A percentile compares a stretch with the other conserved stretches of the same genome.
Conservation (phyloP, 192 early-diverging fungal genomes). For the Coemansia sp. region DNA sequence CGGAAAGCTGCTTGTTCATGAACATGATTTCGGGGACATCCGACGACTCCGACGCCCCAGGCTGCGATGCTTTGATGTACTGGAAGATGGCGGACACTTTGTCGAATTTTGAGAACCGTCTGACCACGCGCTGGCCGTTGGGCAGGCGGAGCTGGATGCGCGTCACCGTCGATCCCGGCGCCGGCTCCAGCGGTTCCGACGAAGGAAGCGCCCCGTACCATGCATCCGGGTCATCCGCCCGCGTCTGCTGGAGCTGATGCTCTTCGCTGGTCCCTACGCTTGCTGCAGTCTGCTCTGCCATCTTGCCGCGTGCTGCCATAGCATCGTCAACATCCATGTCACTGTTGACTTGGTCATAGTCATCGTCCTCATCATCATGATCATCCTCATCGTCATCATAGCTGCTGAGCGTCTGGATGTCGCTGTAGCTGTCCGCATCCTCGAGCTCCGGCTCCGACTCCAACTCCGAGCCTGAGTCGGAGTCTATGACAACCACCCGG, state of each 20-base stretch:
- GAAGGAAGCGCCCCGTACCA: conserved; percentile 38
- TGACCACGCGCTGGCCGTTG: conserved; percentile 75
- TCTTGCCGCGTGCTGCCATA: conserved; percentile 16
- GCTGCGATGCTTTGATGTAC: conserved; percentile 73
- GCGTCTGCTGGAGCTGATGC: not conserved
- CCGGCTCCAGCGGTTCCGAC: conserved; percentile 34
- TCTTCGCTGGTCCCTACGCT: not conserved
- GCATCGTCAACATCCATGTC: conserved; percentile 46
- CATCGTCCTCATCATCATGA: conserved; percentile 21
- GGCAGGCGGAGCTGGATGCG: conserved; percentile 83
- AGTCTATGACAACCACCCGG: conserved; percentile 8
- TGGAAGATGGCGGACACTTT: conserved; percentile 78
- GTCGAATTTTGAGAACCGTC: conserved; percentile 74
- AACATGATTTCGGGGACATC: conserved; percentile 68
- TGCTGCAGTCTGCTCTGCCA: conserved; percentile 10
- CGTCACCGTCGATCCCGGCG: conserved; percentile 61
- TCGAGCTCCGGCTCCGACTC: conserved; percentile 29
- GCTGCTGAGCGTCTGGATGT: conserved; percentile 38
- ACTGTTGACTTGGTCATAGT: conserved; percentile 33
- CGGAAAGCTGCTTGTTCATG: conserved; percentile 66
- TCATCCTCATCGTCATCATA: conserved; percentile 17
- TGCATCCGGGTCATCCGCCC: conserved; percentile 15
- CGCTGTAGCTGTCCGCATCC: conserved; percentile 43
- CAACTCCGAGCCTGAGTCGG: conserved; percentile 9
- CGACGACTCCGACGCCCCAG: conserved; percentile 54